Base-by-base conservation (phyloP, 345 rosid species). In the Melastoma malabathricum region DNA sequence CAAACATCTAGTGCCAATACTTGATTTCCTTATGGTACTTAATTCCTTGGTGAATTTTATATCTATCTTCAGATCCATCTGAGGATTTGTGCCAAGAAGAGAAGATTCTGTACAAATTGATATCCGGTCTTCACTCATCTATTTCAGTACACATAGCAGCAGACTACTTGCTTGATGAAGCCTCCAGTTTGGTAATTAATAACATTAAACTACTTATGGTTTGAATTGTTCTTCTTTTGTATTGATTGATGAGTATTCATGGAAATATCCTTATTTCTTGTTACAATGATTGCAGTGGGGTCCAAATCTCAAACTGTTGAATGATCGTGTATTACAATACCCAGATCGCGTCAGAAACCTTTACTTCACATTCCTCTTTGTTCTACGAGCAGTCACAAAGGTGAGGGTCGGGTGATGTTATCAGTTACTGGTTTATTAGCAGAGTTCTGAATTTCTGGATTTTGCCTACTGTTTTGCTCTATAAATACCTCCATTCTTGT, bases 91-190 rank as follows among this genome's bases (percentile, higher is more conserved):
- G 97, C 65, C 94, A 79, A 70, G 98, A 87, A 63, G 93, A 92
- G 64, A 84, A 66, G 43, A 75, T 84, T 51, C 62, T 92, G 58
- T 87, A 92, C 80, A 87, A 92, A 70, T 62, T 87, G 76, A 76
- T 92, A 70, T 92, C 98, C 45, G 97, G 98, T 51, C 86, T 87
- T 64, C 98, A 92, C 68, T 87, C 98, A 39, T 92, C 98, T 54
- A 92, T 92, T 55, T 79, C 97, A 5, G 64, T 81, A 63, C 98
- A 87, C 59, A 81, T 87, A 61, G 96, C 94, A 51, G 74, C 89
- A 34, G 96, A 86, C 39, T 90, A 81, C 75, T 73, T 90, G 53
- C 87, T 86, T 57, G 96, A 90, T 60, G 95, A 92, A 75, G 59
- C 80, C 47, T 64, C 62, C 48, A 76, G 72, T 59, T 18, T 52